Base-by-base conservation (phyloP, 108 stramenopile species). In the Cyclotella cryptica region DNA sequence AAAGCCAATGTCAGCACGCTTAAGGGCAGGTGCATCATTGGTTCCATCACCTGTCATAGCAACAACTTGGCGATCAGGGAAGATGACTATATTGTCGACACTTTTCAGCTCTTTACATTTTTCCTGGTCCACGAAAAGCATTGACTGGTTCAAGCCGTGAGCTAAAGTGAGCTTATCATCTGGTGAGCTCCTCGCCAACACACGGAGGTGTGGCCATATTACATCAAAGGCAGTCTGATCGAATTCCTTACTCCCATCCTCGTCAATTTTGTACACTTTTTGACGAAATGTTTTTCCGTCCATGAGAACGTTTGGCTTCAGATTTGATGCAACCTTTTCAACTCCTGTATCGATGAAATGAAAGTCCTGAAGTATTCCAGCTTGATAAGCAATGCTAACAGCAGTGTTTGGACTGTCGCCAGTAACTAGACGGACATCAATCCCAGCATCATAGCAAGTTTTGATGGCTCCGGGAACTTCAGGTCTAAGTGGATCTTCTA, bases 41-140 rank as follows among this genome's bases (percentile, higher is more conserved):
- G 99, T 98, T 42, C 99, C 99, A 82, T 99, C 99, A 49, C 99
- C 99, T 0, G 99, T 99, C 86, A 98, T 97, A 47, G 97, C 97
- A 62, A 99, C 93, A 0, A 99, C 98, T 79, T 97, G 96, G 0
- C 92, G 85, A 79, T 94, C 93, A 30, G 92, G 92, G 74, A 95
- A 93, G 59, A 93, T 88, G 0, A 28, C 66, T 43, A 93, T 92
- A 24, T 75, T 75, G 54, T 90, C 72, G 62, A 89, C 86, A 13
- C 10, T 66, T 35, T 71, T 61, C 44, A 96, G 69, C 41, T 53
- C 64, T 1, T 51, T 47, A 64, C 87, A 91, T 14, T 63, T 30
- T 45, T 70, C 80, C 67, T 82, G 85, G 76, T 93, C 89, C 5
- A 87, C 82, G 74, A 89, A 93, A 12, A 95, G 80, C 30, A 84